Percentiles rank a stretch among this genome's conserved stretches.
Conservation (phyloP, 2,329 filamentous ascomycete genomes). For the Ustilaginoidea virens region DNA sequence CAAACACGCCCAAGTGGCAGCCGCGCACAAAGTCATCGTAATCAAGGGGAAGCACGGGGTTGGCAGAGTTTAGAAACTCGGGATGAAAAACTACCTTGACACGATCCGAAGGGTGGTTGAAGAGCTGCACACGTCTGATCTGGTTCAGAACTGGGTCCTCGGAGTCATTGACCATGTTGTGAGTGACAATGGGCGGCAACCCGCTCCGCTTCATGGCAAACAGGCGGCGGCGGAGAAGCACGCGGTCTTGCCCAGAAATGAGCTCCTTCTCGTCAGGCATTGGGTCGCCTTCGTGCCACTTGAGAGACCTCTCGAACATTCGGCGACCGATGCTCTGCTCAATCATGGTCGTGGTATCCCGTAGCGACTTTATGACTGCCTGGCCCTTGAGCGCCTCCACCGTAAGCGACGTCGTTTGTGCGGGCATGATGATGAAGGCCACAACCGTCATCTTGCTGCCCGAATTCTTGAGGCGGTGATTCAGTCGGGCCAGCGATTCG, state of each 20-base stretch:
- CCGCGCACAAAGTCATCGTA: constrained; percentile 98
- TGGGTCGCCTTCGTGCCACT: constrained; percentile 88
- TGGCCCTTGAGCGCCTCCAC: constrained; percentile 94
- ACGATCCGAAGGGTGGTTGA: constrained; percentile 87
- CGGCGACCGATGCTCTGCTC: constrained; percentile 85
- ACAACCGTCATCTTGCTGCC: constrained; percentile 90
- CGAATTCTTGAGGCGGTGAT: constrained; percentile 73
- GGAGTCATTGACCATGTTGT: constrained; percentile 92
- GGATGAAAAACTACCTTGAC: constrained; percentile 98
- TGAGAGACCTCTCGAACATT: constrained; percentile 84
- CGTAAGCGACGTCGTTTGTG: constrained; percentile 85
- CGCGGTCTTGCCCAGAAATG: constrained; percentile 80
- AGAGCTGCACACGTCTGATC: constrained; percentile 86
- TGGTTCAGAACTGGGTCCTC: constrained; percentile 95
- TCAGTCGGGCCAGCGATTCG: constrained; percentile 83
- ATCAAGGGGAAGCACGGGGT: constrained; percentile 87
- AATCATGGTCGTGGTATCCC: constrained; percentile 85
- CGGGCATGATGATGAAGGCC: constrained; percentile 97
- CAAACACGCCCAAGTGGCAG: constrained; percentile 88
- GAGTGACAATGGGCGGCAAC: constrained; percentile 89
- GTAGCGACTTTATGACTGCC: constrained; percentile 89
- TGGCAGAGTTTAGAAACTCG: constrained; percentile 90
- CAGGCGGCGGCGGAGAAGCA: constrained; percentile 75
- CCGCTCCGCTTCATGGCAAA: constrained; percentile 93
- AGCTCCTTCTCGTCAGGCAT: constrained; percentile 95